These are phyloP conservation scores for Tylopilus felleus DNA, from an alignment of 768 basidiomycete genomes.

Conservation along the genomic window DNA sequence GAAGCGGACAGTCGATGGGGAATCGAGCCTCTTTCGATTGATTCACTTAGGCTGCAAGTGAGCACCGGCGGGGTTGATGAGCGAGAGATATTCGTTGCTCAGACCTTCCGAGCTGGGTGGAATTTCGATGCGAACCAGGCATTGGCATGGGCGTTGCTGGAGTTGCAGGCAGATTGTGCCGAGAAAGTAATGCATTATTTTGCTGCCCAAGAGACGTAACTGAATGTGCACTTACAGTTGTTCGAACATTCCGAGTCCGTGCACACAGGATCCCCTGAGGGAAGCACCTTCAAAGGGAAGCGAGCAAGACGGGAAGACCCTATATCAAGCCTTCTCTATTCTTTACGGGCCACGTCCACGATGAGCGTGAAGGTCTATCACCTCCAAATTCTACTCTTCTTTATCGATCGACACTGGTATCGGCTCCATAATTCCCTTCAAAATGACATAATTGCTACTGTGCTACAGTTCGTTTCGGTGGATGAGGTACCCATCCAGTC, in stretches of 20 bases:
- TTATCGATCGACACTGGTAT: conserved; percentile 76
- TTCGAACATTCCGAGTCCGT: conserved; percentile 60
- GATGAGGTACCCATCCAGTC: conserved; percentile 69
- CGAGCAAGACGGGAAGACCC: conserved; percentile 58
- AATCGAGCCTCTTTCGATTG: conserved; percentile 60
- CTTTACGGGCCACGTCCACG: conserved; percentile 37
- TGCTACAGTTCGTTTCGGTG: conserved; percentile 59
- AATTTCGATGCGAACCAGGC: conserved; percentile 70
- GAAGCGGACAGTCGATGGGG: conserved; percentile 67
- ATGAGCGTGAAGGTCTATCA: conserved; percentile 43
- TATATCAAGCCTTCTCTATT: conserved; percentile 49
- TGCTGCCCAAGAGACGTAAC: background rate
- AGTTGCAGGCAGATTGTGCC: conserved; percentile 78
- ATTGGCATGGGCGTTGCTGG: conserved; percentile 72
- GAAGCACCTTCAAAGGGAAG: conserved; percentile 40
- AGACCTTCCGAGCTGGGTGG: conserved; percentile 70
- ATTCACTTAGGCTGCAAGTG: conserved; percentile 57
- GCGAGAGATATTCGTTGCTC: conserved; percentile 51
- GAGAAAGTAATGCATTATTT: conserved; percentile 46
- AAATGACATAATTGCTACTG: conserved; percentile 48
- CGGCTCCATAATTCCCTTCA: conserved; percentile 58
- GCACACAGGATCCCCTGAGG: conserved; percentile 36
- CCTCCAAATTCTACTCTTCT: conserved; percentile 80
- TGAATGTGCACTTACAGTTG: conserved; percentile 41
- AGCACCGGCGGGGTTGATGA: conserved; percentile 19